Conservation (phyloP, 352 stramenopile species). For the Phytophthora sp. region DNA sequence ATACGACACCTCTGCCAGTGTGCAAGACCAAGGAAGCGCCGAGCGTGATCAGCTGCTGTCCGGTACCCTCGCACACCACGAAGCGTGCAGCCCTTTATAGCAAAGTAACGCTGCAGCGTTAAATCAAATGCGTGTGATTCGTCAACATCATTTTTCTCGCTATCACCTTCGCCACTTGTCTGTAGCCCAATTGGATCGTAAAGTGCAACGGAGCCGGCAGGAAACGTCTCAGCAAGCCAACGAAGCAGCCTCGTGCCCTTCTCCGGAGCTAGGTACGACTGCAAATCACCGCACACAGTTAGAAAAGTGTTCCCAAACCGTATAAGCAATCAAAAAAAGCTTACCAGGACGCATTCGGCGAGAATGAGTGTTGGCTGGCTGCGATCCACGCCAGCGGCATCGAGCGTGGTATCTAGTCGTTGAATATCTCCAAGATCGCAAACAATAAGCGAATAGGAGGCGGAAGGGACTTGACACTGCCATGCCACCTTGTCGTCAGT, state of each 20-base stretch:
- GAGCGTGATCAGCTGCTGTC: constrained; percentile 46
- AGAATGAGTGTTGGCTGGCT: constrained; percentile 61
- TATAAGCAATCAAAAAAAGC: not conserved
- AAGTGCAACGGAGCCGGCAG: constrained; percentile 47
- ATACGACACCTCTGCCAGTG: constrained; percentile 55
- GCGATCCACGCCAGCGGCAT: constrained; percentile 37
- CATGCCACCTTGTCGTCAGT: constrained; percentile 25
- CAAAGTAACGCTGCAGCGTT: constrained; percentile 69
- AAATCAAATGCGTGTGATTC: constrained; percentile 44
- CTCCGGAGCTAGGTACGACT: constrained; percentile 72
- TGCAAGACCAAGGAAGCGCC: constrained; percentile 35
- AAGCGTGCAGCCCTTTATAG: constrained; percentile 71
- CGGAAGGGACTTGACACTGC: constrained; percentile 29
- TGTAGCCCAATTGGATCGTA: constrained; percentile 71
- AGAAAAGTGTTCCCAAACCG: not conserved
- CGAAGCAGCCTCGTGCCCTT: constrained; percentile 54
- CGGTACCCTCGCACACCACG: constrained; percentile 47
- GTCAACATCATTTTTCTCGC: not conserved
- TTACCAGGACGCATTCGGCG: constrained; percentile 77
- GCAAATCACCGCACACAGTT: not conserved
- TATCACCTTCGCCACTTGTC: constrained; percentile 12
- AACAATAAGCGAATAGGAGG: constrained; percentile 52
- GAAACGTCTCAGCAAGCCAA: constrained; percentile 50
- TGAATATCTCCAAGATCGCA: constrained; percentile 66
- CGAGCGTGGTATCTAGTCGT: constrained; percentile 38